Conservation (phyloP, 495 filamentous ascomycete species). For the Penicillium odoratum region DNA sequence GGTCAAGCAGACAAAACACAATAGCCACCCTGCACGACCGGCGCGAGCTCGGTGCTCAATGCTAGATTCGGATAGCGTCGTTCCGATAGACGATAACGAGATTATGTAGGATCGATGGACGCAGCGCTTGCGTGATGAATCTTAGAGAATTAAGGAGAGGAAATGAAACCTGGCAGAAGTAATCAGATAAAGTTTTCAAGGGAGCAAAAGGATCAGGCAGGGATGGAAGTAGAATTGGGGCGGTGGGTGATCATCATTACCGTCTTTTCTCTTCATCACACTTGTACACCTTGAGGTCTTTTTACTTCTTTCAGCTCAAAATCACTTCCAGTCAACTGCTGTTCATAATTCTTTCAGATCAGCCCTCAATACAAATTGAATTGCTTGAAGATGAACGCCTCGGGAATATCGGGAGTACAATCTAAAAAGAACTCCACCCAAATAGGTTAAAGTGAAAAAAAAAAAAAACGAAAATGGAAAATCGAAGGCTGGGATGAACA, state of each 20-base stretch:
- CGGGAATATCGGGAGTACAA: neutral
- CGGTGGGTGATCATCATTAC: constrained; percentile 18
- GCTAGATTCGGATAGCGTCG: constrained; percentile 7
- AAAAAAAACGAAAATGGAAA: constrained; percentile 2
- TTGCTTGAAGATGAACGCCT: neutral
- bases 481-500: constrained; percentile 21
- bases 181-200: neutral
- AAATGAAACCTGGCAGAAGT: constrained; percentile 1
- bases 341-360: too few species aligned
- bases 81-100: constrained; percentile 8
- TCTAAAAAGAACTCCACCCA: neutral
- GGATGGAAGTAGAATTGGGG: constrained; percentile 18
- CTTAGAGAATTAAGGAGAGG: neutral
- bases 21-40: constrained; percentile 26
- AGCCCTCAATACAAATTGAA: neutral
- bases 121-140: neutral
- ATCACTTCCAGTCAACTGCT: neutral
- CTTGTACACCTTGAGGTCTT: neutral
- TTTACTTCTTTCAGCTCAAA: neutral
- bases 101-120: neutral
- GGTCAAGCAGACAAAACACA: constrained; percentile 7
- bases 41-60: constrained; percentile 20
- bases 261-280: neutral
- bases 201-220: constrained; percentile 19
- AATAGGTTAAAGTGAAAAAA: constrained; percentile 9